Base-by-base conservation (phyloP, 495 filamentous ascomycete species). In the Astrocystis sublimbata region DNA sequence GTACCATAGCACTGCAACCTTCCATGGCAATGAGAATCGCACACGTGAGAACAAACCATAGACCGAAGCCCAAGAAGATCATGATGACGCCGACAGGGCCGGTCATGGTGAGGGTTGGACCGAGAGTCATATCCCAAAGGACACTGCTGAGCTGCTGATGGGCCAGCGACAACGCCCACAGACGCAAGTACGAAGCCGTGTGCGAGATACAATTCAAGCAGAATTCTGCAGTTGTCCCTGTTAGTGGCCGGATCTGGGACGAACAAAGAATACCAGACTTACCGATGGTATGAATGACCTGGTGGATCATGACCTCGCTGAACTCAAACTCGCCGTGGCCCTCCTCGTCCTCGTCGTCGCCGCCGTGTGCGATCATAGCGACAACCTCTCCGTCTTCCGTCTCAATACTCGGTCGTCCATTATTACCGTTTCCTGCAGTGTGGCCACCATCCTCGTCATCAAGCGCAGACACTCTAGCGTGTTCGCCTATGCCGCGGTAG, bases 121-220 rank as follows among this genome's bases (percentile, higher is more conserved):
- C 87, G 41, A 99, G 78, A 10, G 94, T 99, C 94, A 99, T 99
- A 63, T 83, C 80, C 94, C 94, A 99, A 33, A 99, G 85, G 58
- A 99, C 94, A 60, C 91, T 88, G 17, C 92, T 96, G 31, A 99
- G 91, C 80, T 97, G 94, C 71, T 97, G 94, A 81, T 98, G 94
- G 9, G 94, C 94, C 47, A 99, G 87, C 2, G 94, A 98, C 66
- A 99, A 79, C 31, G 94, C 94, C 94, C 94, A 99, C 36, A 99
- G 88, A 81, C 94, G 94, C 41, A 99, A 89, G 77, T 99, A 99
- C 6, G 96, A 98, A 9, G 94, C 94, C 4, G 94, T 99, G 78
- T 99, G 94, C 6, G 94, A 98, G 67, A 99, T 93, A 79, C 92
- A 97, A 79, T 98, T 98, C 65, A 99, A 84, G 76, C 94, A 98